Evolutionary conservation across 805 yeast genomes (phyloP).

Genomic region (Starmerella vitae): DNA sequence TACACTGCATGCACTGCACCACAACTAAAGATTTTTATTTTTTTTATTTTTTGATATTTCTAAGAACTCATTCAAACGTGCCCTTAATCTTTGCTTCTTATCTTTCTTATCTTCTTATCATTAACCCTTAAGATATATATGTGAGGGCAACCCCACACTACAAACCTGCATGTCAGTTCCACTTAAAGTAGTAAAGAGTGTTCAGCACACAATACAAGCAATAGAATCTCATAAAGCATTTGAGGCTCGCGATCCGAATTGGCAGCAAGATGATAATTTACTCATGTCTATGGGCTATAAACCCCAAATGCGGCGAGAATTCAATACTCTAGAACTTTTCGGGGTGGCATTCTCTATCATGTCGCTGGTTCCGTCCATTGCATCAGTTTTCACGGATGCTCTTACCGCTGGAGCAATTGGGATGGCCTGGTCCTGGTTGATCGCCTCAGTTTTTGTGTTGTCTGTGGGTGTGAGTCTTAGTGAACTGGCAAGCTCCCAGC

Average conservation of each 20-base stretch:
- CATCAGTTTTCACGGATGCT: constrained; percentile 41
- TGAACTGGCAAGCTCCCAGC: constrained; percentile 53
- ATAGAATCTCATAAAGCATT: constrained; percentile 7
- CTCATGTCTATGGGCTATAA: constrained; percentile 50
- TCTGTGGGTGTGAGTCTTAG: constrained; percentile 51
- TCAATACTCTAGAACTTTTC: constrained; percentile 49
- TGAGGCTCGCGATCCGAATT: constrained; percentile 1
- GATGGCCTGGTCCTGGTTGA: constrained; percentile 61
- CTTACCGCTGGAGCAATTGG: constrained; percentile 52
- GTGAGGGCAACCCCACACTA: too few relatives aligned
- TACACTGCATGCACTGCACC: too few relatives aligned
- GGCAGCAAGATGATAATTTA: constrained; percentile 23
- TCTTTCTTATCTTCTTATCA: too few relatives aligned
- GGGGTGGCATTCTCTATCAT: constrained; percentile 61
- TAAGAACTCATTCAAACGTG: too few relatives aligned
- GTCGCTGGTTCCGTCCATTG: constrained; percentile 51
- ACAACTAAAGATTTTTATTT: too few relatives aligned
- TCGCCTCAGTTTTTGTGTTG: constrained; percentile 43
- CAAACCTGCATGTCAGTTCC: background rate
- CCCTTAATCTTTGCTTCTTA: too few relatives aligned
- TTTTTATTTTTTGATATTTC: too few relatives aligned
- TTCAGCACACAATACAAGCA: constrained; percentile 5
- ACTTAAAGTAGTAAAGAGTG: background rate
- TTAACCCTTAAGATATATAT: too few relatives aligned
- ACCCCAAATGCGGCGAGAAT: constrained; percentile 49